Conservation (phyloP, 2,329 filamentous ascomycete species). For the Phialemonium atrogriseum region DNA sequence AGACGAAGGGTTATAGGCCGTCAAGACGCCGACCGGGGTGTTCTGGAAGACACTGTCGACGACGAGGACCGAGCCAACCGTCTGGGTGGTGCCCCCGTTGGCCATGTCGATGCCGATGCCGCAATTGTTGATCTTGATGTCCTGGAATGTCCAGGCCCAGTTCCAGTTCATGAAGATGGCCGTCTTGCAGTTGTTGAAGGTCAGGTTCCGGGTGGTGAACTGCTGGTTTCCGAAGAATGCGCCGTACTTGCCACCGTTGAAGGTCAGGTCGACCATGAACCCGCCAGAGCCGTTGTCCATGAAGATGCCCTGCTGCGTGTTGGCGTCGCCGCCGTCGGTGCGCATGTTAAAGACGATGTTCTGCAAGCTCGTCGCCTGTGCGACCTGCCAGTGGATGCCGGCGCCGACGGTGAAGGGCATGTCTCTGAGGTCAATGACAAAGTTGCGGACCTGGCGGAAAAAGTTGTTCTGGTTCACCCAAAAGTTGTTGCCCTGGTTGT, state of each 20-base stretch:
- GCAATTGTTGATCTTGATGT: conserved; percentile 64
- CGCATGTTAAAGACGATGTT: conserved; percentile 78
- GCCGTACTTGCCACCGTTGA: conserved; percentile 74
- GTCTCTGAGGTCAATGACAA: conserved; percentile 66
- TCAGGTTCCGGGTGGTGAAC: conserved; percentile 76
- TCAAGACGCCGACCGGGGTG: conserved; percentile 68
- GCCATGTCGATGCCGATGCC: conserved; percentile 74
- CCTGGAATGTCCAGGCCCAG: conserved; percentile 80
- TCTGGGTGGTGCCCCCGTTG: conserved; percentile 53
- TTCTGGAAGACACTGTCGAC: conserved; percentile 73
- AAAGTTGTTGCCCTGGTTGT: conserved; percentile 59
- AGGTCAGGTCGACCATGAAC: conserved; percentile 74
- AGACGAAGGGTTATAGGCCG: conserved; percentile 57
- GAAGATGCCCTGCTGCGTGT: conserved; percentile 69
- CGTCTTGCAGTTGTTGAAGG: conserved; percentile 74
- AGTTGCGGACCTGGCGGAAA: conserved; percentile 75
- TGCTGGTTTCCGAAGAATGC: conserved; percentile 81
- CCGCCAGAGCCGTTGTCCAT: conserved; percentile 81
- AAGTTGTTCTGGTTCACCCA: conserved; percentile 80
- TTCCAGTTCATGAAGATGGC: conserved; percentile 89
- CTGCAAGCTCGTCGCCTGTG: conserved; percentile 73
- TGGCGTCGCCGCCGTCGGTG: conserved; percentile 52
- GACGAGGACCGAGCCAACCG: conserved; percentile 77
- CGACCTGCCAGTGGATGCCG: conserved; percentile 78
- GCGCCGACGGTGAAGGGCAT: conserved; percentile 54